Conservation (phyloP, 495 filamentous ascomycete species). For the Chaetomium tenue region DNA sequence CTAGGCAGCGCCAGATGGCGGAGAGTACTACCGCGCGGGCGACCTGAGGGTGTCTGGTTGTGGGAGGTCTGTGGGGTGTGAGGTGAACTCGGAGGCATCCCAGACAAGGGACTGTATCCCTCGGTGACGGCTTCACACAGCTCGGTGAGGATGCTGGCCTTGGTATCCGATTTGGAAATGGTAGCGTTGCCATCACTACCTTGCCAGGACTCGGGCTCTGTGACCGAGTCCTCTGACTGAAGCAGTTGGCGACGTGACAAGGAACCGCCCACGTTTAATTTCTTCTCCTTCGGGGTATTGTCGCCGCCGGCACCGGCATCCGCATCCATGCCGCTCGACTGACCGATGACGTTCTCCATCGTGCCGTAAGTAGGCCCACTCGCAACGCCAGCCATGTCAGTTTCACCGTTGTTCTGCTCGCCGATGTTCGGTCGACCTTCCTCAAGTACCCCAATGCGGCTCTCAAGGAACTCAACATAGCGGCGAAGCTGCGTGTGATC, state of each 20-base stretch:
- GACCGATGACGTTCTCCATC: neutral
- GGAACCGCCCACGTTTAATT: constrained; percentile 1
- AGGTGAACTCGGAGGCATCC: constrained; percentile 2
- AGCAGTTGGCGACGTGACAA: constrained; percentile 22
- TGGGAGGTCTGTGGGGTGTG: neutral
- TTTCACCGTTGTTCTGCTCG: neutral
- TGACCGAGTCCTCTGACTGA: neutral
- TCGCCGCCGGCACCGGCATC: neutral
- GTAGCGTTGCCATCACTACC: neutral
- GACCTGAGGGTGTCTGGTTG: neutral
- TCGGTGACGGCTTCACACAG: constrained; percentile 31
- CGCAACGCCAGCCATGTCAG: neutral
- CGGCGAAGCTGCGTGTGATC: constrained; percentile 22
- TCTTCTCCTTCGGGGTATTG: constrained; percentile 8
- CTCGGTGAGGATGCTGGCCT: constrained; percentile 32
- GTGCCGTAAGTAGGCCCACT: neutral
- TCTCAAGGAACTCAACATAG: constrained; percentile 29
- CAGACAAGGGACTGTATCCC: constrained; percentile 28
- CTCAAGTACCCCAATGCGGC: constrained; percentile 21
- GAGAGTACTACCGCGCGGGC: neutral
- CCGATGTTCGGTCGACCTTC: neutral
- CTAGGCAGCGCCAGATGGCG: neutral
- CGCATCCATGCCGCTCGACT: neutral
- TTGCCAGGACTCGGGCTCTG: constrained; percentile 3
- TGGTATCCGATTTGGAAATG: constrained; percentile 23